Evolutionary conservation across 2,329 filamentous ascomycete genomes (phyloP).

Genomic region (Fusarium phyllophilum): DNA sequence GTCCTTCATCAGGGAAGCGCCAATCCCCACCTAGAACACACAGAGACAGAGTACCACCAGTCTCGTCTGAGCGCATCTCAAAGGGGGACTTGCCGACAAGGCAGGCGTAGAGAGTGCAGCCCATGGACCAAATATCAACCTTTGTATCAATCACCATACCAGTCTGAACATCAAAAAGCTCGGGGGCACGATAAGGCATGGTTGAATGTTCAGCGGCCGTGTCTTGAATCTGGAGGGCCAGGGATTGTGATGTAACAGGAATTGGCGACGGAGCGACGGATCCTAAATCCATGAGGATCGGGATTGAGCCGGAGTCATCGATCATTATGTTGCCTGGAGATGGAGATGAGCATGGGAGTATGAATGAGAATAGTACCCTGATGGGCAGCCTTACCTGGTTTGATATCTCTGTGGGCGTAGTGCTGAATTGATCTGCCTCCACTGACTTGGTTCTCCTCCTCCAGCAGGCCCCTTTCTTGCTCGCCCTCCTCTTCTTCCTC

Average conservation of each 20-base stretch:
- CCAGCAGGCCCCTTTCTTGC: constrained; percentile 86
- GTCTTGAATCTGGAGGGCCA: constrained; percentile 93
- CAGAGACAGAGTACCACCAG: constrained; percentile 90
- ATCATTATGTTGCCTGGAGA: constrained; percentile 93
- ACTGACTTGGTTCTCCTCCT: constrained; percentile 74
- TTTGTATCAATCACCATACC: constrained; percentile 93
- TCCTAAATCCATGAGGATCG: constrained; percentile 97
- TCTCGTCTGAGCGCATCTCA: constrained; percentile 95
- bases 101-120: constrained; percentile 97
- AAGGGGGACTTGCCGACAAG: constrained; percentile 97
- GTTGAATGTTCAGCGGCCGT: constrained; percentile 95
- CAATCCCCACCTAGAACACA: constrained; percentile 95
- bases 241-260: constrained; percentile 86
- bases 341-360: neutral
- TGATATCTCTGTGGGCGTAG: constrained; percentile 96
- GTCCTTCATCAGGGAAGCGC: constrained; percentile 91
- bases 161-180: constrained; percentile 97
- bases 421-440: constrained; percentile 72
- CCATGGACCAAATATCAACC: constrained; percentile 97
- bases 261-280: constrained; percentile 89
- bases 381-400: constrained; percentile 75
- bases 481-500: constrained; percentile 77
- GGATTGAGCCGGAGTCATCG: constrained; percentile 84
- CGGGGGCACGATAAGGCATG: constrained; percentile 97
- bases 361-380: neutral